These are phyloP conservation scores for Pyrus hybrid DNA, from an alignment of 331 rosid species.

Conservation along the genomic window DNA sequence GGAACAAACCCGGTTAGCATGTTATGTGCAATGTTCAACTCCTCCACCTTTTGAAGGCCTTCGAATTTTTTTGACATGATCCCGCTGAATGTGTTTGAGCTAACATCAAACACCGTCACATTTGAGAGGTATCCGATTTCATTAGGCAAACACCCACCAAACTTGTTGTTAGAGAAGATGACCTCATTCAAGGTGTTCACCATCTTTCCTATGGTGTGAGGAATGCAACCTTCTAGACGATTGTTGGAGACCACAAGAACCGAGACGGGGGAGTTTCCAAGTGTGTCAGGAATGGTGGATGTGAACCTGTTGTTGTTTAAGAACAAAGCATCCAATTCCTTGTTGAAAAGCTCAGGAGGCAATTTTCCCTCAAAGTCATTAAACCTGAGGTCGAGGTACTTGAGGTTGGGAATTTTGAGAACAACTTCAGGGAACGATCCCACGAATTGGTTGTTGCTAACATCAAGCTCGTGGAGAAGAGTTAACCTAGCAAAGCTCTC, in stretches of 20 bases:
- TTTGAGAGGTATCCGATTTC: constrained; percentile 18
- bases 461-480: constrained; percentile 17
- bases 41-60: constrained; percentile 12
- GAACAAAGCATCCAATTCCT: constrained; percentile 20
- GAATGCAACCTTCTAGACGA: constrained; percentile 22
- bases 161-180: constrained; percentile 12
- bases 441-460: constrained; percentile 26
- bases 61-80: not conserved
- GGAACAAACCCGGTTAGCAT: constrained; percentile 21
- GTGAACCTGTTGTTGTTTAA: constrained; percentile 21
- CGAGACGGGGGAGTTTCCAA: constrained; percentile 21
- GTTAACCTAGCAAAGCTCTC: constrained; percentile 10
- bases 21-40: constrained; percentile 13
- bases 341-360: constrained; percentile 17
- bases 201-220: constrained; percentile 24
- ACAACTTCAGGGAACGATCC: constrained; percentile 22
- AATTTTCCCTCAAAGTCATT: constrained; percentile 21
- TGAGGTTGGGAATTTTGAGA: constrained; percentile 10
- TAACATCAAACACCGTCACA: constrained; percentile 11
- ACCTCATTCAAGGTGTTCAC: constrained; percentile 17
- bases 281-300: constrained; percentile 14
- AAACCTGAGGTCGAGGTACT: constrained; percentile 18
- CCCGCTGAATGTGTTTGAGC: constrained; percentile 18
- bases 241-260: constrained; percentile 24
- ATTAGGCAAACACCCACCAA: constrained; percentile 24